Evolutionary conservation across 768 basidiomycete species (phyloP).

Genomic region (Collybiopsis confluens): DNA sequence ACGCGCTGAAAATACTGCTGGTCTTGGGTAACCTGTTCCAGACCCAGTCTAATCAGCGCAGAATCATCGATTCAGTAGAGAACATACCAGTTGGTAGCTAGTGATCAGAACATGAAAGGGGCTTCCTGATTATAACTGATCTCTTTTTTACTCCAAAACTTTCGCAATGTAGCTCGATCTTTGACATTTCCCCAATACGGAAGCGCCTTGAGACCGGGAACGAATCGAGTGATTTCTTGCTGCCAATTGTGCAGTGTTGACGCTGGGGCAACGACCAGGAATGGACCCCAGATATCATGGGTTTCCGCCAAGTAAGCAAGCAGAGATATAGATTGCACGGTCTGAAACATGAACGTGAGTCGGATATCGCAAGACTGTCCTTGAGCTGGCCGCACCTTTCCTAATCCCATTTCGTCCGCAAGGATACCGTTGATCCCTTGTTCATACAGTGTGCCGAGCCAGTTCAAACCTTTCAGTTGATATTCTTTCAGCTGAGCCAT

Average conservation of each 20-base stretch:
- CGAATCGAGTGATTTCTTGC: constrained; percentile 94
- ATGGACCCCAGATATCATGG: constrained; percentile 99
- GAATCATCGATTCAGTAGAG: not conserved
- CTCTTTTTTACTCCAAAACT: constrained; percentile 98
- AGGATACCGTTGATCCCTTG: constrained; percentile 99
- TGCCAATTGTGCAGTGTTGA: constrained; percentile 99
- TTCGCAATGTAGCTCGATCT: constrained; percentile 88
- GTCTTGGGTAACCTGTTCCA: constrained; percentile 79
- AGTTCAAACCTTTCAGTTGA: constrained; percentile 95
- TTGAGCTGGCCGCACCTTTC: constrained; percentile 49
- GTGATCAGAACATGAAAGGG: constrained; percentile 97
- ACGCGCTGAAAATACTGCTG: constrained; percentile 97
- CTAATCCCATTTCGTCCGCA: constrained; percentile 98
- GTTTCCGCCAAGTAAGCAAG: constrained; percentile 94
- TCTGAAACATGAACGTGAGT: constrained; percentile 38
- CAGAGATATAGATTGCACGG: constrained; percentile 96
- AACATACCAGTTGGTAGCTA: constrained; percentile 86
- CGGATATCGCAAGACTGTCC: not conserved
- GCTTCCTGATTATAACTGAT: constrained; percentile 94
- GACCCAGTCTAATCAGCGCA: not conserved
- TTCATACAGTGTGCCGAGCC: constrained; percentile 96
- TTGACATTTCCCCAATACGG: constrained; percentile 99
- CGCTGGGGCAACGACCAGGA: constrained; percentile 95
- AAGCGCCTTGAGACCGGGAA: constrained; percentile 87
- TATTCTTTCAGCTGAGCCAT: constrained; percentile 98